A percentile compares a stretch with the other conserved stretches of the same genome.
Conservation (phyloP, 371 early-diverging fungal species). For the Dinochytrium kinnereticum region DNA sequence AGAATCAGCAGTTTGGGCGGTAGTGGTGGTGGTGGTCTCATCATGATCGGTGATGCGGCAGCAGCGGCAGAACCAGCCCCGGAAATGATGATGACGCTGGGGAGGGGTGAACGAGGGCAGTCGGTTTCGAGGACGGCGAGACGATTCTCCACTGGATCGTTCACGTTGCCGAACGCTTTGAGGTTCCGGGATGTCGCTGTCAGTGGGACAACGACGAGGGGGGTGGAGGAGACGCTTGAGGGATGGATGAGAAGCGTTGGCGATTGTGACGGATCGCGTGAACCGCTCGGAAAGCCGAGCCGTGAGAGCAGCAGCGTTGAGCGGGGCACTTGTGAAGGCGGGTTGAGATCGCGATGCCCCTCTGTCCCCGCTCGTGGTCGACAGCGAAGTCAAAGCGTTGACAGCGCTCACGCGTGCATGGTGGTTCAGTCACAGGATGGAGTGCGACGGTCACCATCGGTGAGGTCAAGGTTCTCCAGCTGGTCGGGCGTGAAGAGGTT, state of each 20-base stretch:
- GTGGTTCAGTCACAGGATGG: not conserved
- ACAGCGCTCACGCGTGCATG: not conserved
- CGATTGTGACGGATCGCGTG: not conserved
- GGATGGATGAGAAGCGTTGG: not conserved
- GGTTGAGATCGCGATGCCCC: not conserved
- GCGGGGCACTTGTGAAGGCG: too few species aligned
- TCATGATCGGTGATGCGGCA: not conserved
- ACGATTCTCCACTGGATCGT: not conserved
- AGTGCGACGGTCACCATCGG: not conserved
- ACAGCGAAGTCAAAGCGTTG: not conserved
- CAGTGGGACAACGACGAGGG: not conserved
- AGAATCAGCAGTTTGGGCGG: not conserved
- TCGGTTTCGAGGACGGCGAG: not conserved
- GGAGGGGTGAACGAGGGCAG: too few species aligned
- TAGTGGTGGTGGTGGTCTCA: not conserved
- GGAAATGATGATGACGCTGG: not conserved
- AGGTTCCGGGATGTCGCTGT: not conserved
- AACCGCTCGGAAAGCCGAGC: too few species aligned
- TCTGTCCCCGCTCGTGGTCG: not conserved
- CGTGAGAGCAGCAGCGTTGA: too few species aligned
- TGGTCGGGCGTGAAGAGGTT: not conserved
- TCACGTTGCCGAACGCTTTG: not conserved
- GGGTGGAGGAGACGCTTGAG: not conserved
- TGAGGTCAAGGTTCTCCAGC: not conserved
- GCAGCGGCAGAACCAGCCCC: conserved; percentile 2